These are phyloP conservation scores for Teunomyces barrocoloradensis DNA, from an alignment of 805 yeast genomes.

Conservation along the genomic window DNA sequence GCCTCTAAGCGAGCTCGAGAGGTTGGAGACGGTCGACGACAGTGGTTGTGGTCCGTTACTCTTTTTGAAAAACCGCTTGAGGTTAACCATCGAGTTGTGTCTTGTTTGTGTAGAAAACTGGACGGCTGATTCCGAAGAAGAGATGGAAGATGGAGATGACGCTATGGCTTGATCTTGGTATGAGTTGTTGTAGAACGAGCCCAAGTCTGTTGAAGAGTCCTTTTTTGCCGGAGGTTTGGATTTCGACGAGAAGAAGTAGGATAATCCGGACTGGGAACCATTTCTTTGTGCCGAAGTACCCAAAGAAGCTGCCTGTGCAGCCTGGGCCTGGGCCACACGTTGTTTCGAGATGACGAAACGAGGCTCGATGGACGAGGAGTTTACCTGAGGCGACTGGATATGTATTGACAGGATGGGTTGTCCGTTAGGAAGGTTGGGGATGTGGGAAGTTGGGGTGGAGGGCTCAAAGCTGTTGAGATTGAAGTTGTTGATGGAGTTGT, in stretches of 20 bases:
- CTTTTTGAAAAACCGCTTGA: slow-evolving; percentile 69
- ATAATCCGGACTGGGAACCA: slow-evolving; percentile 47
- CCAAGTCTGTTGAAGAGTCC: slow-evolving; percentile 41
- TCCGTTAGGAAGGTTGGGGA: slow-evolving; percentile 55
- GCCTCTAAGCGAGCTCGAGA: slow-evolving; percentile 23
- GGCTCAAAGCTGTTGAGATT: slow-evolving; percentile 3
- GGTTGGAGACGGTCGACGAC: slow-evolving; percentile 16
- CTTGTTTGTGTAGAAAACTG: slow-evolving; percentile 43
- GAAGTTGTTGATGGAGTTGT: slow-evolving; percentile 6
- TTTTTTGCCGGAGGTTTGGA: slow-evolving; percentile 35
- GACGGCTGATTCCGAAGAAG: slow-evolving; percentile 21
- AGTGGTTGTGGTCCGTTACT: slow-evolving; percentile 19
- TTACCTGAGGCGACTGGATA: slow-evolving; percentile 67
- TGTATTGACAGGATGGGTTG: slow-evolving; percentile 60
- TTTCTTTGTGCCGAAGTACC: slow-evolving; percentile 31
- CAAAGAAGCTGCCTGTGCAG: slow-evolving; percentile 33
- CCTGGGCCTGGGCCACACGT: slow-evolving; percentile 57
- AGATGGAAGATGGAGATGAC: slow-evolving; percentile 24
- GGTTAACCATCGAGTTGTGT: slow-evolving; percentile 77
- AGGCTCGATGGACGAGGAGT: slow-evolving; percentile 67
- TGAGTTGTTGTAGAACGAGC: slow-evolving; percentile 39
- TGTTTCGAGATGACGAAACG: slow-evolving; percentile 82
- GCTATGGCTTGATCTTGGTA: slow-evolving; percentile 27
- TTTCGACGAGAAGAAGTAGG: slow-evolving; percentile 44
- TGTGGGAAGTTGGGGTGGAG: slow-evolving; percentile 23